These are phyloP conservation scores for Phytophthora idaei DNA, from an alignment of 352 stramenopile species.

Conservation along the genomic window DNA sequence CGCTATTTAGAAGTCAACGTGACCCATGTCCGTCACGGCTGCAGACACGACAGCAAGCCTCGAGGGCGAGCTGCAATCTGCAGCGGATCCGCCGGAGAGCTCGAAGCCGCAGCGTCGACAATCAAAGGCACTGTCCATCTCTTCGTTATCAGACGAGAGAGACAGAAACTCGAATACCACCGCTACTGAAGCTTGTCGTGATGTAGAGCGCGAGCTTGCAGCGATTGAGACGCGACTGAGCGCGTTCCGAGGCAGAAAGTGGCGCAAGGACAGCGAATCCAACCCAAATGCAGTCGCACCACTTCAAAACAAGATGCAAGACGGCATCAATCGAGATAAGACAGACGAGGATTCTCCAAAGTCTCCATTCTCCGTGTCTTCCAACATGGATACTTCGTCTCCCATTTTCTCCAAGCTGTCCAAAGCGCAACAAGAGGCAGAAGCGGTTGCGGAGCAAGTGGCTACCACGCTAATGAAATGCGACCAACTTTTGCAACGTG, in stretches of 20 bases:
- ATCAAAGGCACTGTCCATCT: conserved; percentile 36
- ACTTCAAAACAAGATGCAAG: conserved; percentile 11
- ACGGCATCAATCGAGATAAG: not conserved
- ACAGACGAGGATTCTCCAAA: not conserved
- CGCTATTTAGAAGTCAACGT: not conserved
- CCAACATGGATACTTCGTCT: conserved; percentile 9
- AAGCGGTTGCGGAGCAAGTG: conserved; percentile 57
- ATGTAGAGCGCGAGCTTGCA: conserved; percentile 49
- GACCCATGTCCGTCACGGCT: conserved; percentile 18
- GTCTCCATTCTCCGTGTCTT: conserved; percentile 10
- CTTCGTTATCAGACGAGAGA: conserved; percentile 33
- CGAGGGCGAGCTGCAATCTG: not conserved
- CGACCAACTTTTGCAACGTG: conserved; percentile 52
- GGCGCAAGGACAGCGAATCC: conserved; percentile 9
- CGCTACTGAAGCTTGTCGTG: conserved; percentile 39
- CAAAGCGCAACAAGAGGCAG: conserved; percentile 39
- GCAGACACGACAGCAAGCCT: conserved; percentile 10
- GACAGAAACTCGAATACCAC: conserved; percentile 1
- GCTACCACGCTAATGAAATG: conserved; percentile 59
- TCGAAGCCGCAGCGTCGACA: conserved; percentile 7
- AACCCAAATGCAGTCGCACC: conserved; percentile 7
- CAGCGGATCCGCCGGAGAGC: not conserved
- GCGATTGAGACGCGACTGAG: conserved; percentile 45
- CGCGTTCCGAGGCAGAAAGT: conserved; percentile 29
- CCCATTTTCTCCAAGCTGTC: conserved; percentile 19